Base-by-base conservation (phyloP, 1,139 yeast species). In the Kodamaea arcana region DNA sequence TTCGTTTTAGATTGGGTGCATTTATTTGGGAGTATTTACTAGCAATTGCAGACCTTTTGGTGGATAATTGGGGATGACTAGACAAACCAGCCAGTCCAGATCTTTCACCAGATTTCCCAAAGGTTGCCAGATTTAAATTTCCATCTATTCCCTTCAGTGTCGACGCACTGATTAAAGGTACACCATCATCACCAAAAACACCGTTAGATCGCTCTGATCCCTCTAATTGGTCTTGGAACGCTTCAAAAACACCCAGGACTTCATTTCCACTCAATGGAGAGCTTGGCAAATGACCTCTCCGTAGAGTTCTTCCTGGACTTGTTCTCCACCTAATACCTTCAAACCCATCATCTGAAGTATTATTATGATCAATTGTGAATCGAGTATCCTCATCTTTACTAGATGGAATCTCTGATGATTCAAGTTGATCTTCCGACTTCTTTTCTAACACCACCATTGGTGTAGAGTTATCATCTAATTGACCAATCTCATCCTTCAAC, bases 291-390 rank as follows among this genome's bases (percentile, higher is more conserved):
- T 46, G 33, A 29, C 35, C 41, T 27, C 38, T 35, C 26, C 35
- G 18, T 24, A 33, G 27, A 7, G 31, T 32, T 13, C 37, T 27
- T 16, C 47, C 43, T 4, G 72, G 68, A 37, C 67, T 64, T 4
- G 56, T 56, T 32, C 50, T 56, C 75, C 75, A 69, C 30, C 67
- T 52, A 16, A 69, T 57, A 1, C 72, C 75, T 35, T 69, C 75
- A 41, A 65, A 67, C 39, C 72, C 66, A 40, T 69, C 75, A 41
- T 69, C 75, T 0, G 74, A 67, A 42, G 69, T 64, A 37, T 65
- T 73, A 29, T 41, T 56, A 8, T 45, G 42, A 12, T 34, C 40
- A 26, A 37, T 29, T 13, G 41, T 35, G 27, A 37, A 18, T 18
- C 22, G 6, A 18, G 22, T 18, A 18, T 18, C 22, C 6, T 18